Evolutionary conservation across 2,329 filamentous ascomycete genomes (phyloP).

Genomic region (Xylaria sp.): DNA sequence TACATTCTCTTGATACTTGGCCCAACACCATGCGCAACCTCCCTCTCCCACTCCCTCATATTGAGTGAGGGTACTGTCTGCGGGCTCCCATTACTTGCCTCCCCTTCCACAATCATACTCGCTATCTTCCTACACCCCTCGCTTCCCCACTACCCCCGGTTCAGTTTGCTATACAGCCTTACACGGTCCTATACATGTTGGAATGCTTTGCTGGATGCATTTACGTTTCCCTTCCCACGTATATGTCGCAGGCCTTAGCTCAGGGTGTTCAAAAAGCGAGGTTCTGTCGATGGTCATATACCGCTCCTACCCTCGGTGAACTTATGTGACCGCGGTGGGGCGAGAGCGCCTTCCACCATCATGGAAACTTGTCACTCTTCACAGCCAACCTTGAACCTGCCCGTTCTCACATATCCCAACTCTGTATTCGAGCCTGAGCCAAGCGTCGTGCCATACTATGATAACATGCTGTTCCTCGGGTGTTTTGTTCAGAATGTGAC

Average conservation of each 20-base stretch:
- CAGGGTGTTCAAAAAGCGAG: conserved; percentile 21
- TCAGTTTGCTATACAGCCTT: conserved; percentile 12
- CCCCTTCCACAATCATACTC: conserved; percentile 5
- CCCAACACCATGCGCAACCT: conserved; percentile 23
- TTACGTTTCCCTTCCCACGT: neutral
- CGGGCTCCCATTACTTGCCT: conserved; percentile 19
- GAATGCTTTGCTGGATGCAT: conserved; percentile 10
- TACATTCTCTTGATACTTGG: conserved; percentile 32
- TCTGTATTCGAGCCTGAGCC: too few species aligned
- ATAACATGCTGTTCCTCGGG: neutral
- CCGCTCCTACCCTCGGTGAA: conserved; percentile 23
- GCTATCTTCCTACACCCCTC: conserved; percentile 15
- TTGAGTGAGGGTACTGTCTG: conserved; percentile 16
- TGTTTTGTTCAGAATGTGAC: conserved; percentile 29
- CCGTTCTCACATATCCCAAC: neutral
- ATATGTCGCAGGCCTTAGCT: conserved; percentile 7
- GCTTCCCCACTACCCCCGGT: conserved; percentile 7
- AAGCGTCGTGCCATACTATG: too few species aligned
- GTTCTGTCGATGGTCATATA: conserved; percentile 28
- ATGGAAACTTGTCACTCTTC: conserved; percentile 10
- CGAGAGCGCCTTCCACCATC: conserved; percentile 33
- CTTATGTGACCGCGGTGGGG: conserved; percentile 28
- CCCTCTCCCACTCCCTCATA: conserved; percentile 13
- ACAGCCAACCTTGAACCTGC: neutral
- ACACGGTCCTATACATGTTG: conserved; percentile 1